These are phyloP conservation scores for Sugiyamaella mastotermitis DNA, from an alignment of 805 yeast genomes.

Conservation along the genomic window DNA sequence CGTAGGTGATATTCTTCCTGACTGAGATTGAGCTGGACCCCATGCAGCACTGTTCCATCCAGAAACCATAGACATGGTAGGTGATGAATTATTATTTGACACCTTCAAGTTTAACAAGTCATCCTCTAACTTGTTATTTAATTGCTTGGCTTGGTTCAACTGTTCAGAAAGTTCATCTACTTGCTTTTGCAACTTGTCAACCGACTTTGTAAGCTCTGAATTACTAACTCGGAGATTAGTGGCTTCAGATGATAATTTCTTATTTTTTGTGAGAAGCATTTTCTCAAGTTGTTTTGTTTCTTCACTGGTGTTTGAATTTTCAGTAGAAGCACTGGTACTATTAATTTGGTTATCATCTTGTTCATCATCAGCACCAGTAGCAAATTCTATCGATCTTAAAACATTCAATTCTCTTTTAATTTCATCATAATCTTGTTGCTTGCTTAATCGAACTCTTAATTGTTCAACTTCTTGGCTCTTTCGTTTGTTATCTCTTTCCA, in stretches of 20 bases:
- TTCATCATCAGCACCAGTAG: constrained; percentile 28
- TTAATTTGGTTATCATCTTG: constrained; percentile 21
- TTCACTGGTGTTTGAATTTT: constrained; percentile 6
- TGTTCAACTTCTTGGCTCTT: constrained; percentile 44
- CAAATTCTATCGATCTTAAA: constrained; percentile 66
- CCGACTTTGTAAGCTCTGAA: constrained; percentile 38
- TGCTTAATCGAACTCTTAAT: constrained; percentile 44
- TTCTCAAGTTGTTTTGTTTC: constrained; percentile 41
- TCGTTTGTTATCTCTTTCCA: constrained; percentile 42
- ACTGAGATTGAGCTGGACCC: constrained; percentile 17
- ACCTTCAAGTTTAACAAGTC: constrained; percentile 63
- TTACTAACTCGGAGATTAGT: constrained; percentile 59
- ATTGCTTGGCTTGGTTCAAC: constrained; percentile 36
- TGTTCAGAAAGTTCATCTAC: constrained; percentile 29
- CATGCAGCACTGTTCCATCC: constrained; percentile 26
- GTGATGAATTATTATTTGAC: constrained; percentile 30
- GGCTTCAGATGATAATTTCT: constrained; percentile 62
- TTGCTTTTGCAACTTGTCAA: constrained; percentile 31
- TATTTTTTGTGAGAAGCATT: constrained; percentile 64
- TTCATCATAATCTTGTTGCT: constrained; percentile 70
- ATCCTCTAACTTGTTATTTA: constrained; percentile 62
- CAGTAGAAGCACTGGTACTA: too few species aligned
- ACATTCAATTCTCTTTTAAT: constrained; percentile 69
- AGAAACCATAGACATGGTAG: constrained; percentile 29
- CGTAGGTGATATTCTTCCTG: constrained; percentile 37